These are phyloP conservation scores for Caryopteris hybrid DNA, from an alignment of 305 asterid species.

Conservation along the genomic window DNA sequence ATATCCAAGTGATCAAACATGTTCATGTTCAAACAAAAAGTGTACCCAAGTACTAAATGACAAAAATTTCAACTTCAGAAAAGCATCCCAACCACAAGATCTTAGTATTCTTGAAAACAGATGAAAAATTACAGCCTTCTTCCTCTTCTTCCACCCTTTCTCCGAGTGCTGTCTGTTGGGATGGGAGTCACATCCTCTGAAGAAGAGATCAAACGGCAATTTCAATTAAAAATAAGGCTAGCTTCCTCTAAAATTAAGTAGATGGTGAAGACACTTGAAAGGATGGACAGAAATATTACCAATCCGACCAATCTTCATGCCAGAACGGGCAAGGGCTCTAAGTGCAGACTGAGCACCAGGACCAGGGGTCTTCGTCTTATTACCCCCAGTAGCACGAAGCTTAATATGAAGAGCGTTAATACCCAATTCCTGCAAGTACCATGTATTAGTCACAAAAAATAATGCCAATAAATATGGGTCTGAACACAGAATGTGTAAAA, in stretches of 20 bases:
- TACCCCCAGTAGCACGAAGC: conserved; percentile 62
- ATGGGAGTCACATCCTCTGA: conserved; percentile 73
- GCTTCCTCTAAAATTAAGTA: too few species aligned
- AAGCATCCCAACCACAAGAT: not conserved
- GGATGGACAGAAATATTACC: too few species aligned
- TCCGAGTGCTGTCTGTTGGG: conserved; percentile 61
- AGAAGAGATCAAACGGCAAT: not conserved
- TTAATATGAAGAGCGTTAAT: conserved; percentile 61
- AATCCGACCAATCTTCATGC: conserved; percentile 73
- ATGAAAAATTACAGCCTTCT: conserved; percentile 45
- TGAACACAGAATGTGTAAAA: not conserved
- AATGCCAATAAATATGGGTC: not conserved
- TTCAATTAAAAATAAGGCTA: too few species aligned
- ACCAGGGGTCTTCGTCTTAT: conserved; percentile 68
- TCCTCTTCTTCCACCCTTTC: conserved; percentile 76
- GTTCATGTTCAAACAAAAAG: conserved; percentile 7
- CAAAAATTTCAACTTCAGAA: conserved; percentile 19
- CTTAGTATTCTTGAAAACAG: not conserved
- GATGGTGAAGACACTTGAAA: too few species aligned
- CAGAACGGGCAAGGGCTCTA: conserved; percentile 64
- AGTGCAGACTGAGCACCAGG: conserved; percentile 77
- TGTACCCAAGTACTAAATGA: conserved; percentile 2
- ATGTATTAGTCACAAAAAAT: not conserved
- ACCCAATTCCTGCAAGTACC: conserved; percentile 46
- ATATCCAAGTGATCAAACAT: not conserved